These are phyloP conservation scores for Hanseniaspora osmophila DNA, from an alignment of 805 yeast genomes.

Conservation along the genomic window DNA sequence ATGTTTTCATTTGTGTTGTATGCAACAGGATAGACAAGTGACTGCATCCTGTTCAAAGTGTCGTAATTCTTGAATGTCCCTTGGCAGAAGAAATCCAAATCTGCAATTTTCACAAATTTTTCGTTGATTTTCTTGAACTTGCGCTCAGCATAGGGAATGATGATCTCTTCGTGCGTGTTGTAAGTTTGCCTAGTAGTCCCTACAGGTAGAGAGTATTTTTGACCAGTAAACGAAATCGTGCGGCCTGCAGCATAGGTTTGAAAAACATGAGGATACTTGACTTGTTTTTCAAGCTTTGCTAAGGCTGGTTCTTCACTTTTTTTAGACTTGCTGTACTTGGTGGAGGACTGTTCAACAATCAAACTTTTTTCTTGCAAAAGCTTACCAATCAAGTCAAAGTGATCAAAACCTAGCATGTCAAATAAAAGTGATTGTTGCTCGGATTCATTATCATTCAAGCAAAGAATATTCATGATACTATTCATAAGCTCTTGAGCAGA, in stretches of 20 bases:
- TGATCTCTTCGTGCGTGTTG: slow-evolving; percentile 63
- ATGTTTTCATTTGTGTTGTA: slow-evolving; percentile 87
- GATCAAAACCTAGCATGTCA: slow-evolving; percentile 76
- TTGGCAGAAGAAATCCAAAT: slow-evolving; percentile 63
- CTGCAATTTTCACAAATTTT: slow-evolving; percentile 39
- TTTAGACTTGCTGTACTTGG: slow-evolving; percentile 11
- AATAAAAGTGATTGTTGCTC: slow-evolving; percentile 58
- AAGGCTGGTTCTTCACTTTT: slow-evolving; percentile 29
- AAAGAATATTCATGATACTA: slow-evolving; percentile 13
- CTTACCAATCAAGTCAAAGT: slow-evolving; percentile 62
- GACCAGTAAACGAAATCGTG: slow-evolving; percentile 66
- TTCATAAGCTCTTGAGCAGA: slow-evolving; percentile 22
- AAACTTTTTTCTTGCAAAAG: slow-evolving; percentile 35
- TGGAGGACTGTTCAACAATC: slow-evolving; percentile 12
- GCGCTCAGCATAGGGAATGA: slow-evolving; percentile 59
- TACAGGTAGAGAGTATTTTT: slow-evolving; percentile 60
- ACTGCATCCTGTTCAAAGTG: slow-evolving; percentile 74
- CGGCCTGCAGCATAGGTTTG: slow-evolving; percentile 54
- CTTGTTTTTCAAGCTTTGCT: slow-evolving; percentile 40
- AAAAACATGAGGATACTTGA: slow-evolving; percentile 77
- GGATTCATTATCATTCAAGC: slow-evolving; percentile 29
- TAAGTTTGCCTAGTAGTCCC: slow-evolving; percentile 60
- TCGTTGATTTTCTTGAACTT: slow-evolving; percentile 26
- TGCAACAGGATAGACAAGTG: slow-evolving; percentile 82
- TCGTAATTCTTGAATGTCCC: slow-evolving; percentile 74